phyloP scores from a whole-genome alignment of 768 basidiomycete species.

The Phylloporus sp. region DNA sequence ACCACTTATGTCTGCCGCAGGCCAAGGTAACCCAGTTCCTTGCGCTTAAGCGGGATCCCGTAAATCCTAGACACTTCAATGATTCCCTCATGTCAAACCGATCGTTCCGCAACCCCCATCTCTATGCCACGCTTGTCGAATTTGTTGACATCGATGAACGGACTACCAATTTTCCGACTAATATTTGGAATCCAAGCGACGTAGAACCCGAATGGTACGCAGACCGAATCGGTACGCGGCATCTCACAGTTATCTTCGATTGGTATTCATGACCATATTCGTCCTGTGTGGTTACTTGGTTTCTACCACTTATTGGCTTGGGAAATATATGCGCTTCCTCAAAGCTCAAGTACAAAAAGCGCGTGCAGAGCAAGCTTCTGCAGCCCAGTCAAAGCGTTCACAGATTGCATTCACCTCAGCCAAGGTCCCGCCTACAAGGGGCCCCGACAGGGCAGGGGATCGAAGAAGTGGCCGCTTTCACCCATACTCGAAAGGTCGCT shows the following conservation, averaged over 20 bases:
- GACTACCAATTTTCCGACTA: slow-evolving; percentile 71
- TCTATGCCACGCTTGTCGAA: slow-evolving; percentile 94
- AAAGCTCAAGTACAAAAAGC: slow-evolving; percentile 62
- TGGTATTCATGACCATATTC: slow-evolving; percentile 27
- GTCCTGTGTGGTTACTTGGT: slow-evolving; percentile 6
- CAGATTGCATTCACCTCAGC: slow-evolving; percentile 59
- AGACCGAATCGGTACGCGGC: slow-evolving; percentile 66
- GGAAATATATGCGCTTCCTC: slow-evolving; percentile 9
- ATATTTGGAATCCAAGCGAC: slow-evolving; percentile 70
- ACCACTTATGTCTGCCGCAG: slow-evolving; percentile 37
- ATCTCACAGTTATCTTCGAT: slow-evolving; percentile 7
- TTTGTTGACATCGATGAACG: slow-evolving; percentile 91
- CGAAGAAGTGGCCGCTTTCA: slow-evolving; percentile 26
- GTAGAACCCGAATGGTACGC: slow-evolving; percentile 71
- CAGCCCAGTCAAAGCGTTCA: slow-evolving; percentile 52
- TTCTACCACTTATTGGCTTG: neutral
- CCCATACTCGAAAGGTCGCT: slow-evolving; percentile 26
- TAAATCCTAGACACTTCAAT: slow-evolving; percentile 84
- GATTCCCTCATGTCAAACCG: slow-evolving; percentile 91
- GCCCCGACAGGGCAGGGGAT: slow-evolving; percentile 15
- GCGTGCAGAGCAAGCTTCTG: slow-evolving; percentile 57
- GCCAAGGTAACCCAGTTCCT: slow-evolving; percentile 80
- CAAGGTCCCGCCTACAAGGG: slow-evolving; percentile 11
- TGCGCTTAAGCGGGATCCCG: slow-evolving; percentile 57
- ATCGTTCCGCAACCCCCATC: slow-evolving; percentile 92